Evolutionary conservation across 257 asterid genomes (phyloP).

Genomic region (Mentha longifolia): DNA sequence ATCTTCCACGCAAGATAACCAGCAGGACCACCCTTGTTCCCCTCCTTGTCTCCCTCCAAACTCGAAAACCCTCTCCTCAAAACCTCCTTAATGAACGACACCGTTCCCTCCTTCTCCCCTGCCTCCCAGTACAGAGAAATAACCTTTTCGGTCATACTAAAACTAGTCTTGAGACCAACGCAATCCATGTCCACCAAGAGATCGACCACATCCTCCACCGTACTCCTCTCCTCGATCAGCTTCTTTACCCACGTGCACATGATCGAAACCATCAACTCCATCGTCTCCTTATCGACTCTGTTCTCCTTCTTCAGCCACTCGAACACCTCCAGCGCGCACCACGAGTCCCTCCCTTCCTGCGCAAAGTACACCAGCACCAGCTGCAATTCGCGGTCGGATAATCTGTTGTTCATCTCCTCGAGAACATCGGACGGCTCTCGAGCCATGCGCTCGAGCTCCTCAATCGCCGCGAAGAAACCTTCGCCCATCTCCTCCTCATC

Average conservation of each 20-base stretch:
- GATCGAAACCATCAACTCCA: constrained; percentile 95
- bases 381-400: constrained; percentile 87
- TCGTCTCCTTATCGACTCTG: constrained; percentile 87
- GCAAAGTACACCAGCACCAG: constrained; percentile 86
- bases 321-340: constrained; percentile 96
- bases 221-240: constrained; percentile 69
- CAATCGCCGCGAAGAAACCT: constrained; percentile 90
- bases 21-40: constrained; percentile 79
- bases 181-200: constrained; percentile 96
- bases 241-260: constrained; percentile 95
- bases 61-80: constrained; percentile 65
- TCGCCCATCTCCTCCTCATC: constrained; percentile 88
- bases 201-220: constrained; percentile 77
- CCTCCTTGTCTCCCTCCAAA: constrained; percentile 50
- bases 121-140: constrained; percentile 90
- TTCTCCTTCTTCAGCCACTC: constrained; percentile 98
- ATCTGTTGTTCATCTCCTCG: constrained; percentile 78
- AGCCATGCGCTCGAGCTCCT: constrained; percentile 88
- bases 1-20: constrained; percentile 99
- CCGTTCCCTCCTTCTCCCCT: constrained; percentile 60
- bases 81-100: constrained; percentile 79
- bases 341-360: constrained; percentile 96
- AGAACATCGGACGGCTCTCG: constrained; percentile 97
- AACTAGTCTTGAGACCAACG: constrained; percentile 79
- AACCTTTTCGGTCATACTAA: constrained; percentile 93